Percentiles rank a stretch among this genome's conserved stretches.
These are phyloP conservation scores for Conticribra guillardii DNA, from an alignment of 108 stramenopile species.

Conservation along the genomic window DNA sequence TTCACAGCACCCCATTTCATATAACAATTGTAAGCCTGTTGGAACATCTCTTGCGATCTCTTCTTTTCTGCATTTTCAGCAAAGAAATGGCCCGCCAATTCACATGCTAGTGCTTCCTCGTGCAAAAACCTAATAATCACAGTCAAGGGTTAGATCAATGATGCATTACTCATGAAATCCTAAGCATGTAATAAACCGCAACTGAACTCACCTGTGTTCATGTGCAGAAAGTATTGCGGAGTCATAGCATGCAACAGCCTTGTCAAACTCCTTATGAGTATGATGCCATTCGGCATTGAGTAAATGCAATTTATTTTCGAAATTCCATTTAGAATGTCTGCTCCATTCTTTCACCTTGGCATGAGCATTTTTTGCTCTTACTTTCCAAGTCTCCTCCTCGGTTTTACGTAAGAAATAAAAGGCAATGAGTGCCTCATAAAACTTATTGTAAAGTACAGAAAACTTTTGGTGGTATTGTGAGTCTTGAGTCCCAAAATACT, in stretches of 20 bases:
- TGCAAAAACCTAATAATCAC: too few species aligned
- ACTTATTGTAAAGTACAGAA: not conserved
- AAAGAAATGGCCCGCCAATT: conserved; percentile 21
- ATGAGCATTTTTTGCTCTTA: not conserved
- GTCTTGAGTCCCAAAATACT: not conserved
- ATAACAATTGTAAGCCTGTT: conserved; percentile 13
- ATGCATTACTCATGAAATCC: too few species aligned
- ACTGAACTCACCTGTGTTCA: conserved; percentile 6
- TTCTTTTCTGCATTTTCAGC: conserved; percentile 1
- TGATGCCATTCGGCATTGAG: conserved; percentile 9
- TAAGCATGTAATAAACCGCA: too few species aligned
- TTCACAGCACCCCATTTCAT: conserved; percentile 24
- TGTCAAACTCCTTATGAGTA: conserved; percentile 2
- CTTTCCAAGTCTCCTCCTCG: not conserved
- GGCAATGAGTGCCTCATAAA: conserved; percentile 4
- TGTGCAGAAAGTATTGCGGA: conserved; percentile 1
- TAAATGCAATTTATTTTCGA: too few species aligned
- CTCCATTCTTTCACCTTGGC: not conserved
- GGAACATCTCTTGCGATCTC: conserved; percentile 18
- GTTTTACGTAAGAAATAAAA: conserved; percentile 1
- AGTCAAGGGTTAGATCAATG: too few species aligned
- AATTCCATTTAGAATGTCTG: too few species aligned
- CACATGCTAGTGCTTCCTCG: conserved; percentile 17
- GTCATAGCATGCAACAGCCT: conserved; percentile 8
- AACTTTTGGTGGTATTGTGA: not conserved